Evolutionary conservation across 306 rosid genomes (phyloP), one percentile per base, ranked within the genome.

Genomic region (Fagus crenata): DNA sequence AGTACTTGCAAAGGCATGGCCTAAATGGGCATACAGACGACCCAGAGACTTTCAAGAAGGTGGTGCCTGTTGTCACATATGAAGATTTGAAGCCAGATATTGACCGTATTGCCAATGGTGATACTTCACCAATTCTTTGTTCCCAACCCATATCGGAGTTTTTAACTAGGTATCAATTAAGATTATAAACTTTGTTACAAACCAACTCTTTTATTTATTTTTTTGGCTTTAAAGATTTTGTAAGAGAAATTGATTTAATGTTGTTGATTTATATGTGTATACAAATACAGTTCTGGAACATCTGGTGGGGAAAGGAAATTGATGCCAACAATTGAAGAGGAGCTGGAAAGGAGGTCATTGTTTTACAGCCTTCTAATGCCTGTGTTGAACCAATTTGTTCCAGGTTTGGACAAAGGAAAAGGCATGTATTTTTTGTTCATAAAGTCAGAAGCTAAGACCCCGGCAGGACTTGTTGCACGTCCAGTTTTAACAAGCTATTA

Each of bases 231-330:
- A 22, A 22, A 22, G 28, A 22, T 22, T 22, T 22, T 22, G 28
- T 22, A 22, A 22, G 28, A 22, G 28, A 22, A 22, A 22, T 22
- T 22, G 28, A 22, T 22, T 22, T 37, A 43, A 4, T 69, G 64
- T 1, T 53, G 49, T 72, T 61, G 49, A 2, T 4, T 22, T 67
- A 4, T 49, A 6, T 15, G 54, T 64, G 43, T 65, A 22, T 22
- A 22, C 28, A 22, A 22, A 22, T 22, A 22, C 28, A 89, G 93
- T 69, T 89, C 91, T 0, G 91, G 93, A 68, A 89, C 93, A 39
- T 89, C 93, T 1, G 87, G 82, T 1, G 93, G 93, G 75, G 91
- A 89, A 84, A 85, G 93, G 74, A 89, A 89, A 40, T 33, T 89
- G 56, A 85, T 87, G 89, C 93, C 91, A 54, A 81, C 91, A 6